phyloP scores from a whole-genome alignment of 2,329 filamentous ascomycete genomes.

The Penicillium sp. region DNA sequence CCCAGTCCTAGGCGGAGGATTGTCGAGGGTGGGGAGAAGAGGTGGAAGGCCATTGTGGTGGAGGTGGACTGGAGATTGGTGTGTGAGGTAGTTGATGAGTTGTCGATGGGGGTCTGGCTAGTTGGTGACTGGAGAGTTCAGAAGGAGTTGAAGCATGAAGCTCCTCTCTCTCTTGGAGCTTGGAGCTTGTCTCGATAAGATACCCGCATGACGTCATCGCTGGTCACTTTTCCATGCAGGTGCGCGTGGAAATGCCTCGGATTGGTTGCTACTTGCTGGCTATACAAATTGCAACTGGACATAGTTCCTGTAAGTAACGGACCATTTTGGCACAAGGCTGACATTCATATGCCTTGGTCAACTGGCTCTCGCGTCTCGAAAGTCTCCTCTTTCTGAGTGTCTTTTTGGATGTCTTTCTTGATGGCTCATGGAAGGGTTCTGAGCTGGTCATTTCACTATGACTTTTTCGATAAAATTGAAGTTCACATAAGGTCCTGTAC shows the following conservation, averaged over 20 bases:
- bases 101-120: not conserved
- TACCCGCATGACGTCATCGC: conserved; percentile 24
- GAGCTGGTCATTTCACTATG: too few relatives aligned
- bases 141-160: conserved; percentile 1
- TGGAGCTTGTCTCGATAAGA: conserved; percentile 14
- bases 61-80: not conserved
- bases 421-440: too few relatives aligned
- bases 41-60: conserved; percentile 26
- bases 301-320: not conserved
- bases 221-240: conserved; percentile 10
- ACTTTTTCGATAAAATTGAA: too few relatives aligned
- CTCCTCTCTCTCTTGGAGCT: conserved; percentile 3
- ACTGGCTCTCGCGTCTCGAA: too few relatives aligned
- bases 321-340: not conserved
- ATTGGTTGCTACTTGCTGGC: conserved; percentile 14
- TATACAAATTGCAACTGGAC: not conserved
- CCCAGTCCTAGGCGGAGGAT: conserved; percentile 39
- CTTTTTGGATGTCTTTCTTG: too few relatives aligned
- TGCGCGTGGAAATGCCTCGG: conserved; percentile 2
- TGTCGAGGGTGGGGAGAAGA: conserved; percentile 30
- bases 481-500: too few relatives aligned
- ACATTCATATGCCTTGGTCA: too few relatives aligned
- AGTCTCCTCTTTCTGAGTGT: too few relatives aligned
- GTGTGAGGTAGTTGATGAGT: conserved; percentile 9
- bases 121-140: conserved; percentile 7